A percentile compares a stretch with the other conserved stretches of the same genome.
Conservation (phyloP, 768 basidiomycete species). For the Tricholoma flavovirens region DNA sequence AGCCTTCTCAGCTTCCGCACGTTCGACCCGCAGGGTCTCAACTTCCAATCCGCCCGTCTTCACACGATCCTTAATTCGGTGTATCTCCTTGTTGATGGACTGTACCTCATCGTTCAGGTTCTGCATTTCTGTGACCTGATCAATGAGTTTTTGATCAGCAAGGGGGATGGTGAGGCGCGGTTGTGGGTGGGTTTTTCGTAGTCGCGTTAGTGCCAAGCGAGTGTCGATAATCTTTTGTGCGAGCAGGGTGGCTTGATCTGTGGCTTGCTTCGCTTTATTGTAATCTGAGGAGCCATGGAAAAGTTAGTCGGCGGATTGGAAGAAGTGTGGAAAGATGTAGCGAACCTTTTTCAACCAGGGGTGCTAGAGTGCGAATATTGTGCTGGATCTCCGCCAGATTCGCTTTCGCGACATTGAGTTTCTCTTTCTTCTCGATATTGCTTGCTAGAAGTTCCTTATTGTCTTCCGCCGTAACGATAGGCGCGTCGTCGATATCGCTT, state of each 20-base stretch:
- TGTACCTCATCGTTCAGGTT: constrained; percentile 62
- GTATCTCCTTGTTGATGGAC: constrained; percentile 42
- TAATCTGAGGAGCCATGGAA: constrained; percentile 43
- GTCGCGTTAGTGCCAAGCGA: constrained; percentile 70
- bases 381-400: constrained; percentile 54
- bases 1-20: constrained; percentile 66
- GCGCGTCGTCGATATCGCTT: constrained; percentile 78
- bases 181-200: constrained; percentile 75
- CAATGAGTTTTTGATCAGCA: constrained; percentile 68
- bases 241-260: constrained; percentile 50
- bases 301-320: neutral
- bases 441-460: constrained; percentile 56
- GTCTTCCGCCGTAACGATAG: constrained; percentile 72
- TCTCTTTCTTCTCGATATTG: constrained; percentile 70
- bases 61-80: constrained; percentile 52
- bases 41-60: constrained; percentile 51
- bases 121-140: constrained; percentile 79
- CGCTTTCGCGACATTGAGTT: constrained; percentile 59
- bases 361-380: constrained; percentile 58
- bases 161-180: constrained; percentile 73
- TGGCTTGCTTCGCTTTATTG: constrained; percentile 44
- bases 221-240: constrained; percentile 80
- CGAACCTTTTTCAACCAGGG: constrained; percentile 64
- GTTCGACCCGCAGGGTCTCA: constrained; percentile 52
- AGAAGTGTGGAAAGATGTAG: neutral